Evolutionary conservation across 2,329 filamentous ascomycete species (phyloP).

Genomic region (Xylariaceae sp.): DNA sequence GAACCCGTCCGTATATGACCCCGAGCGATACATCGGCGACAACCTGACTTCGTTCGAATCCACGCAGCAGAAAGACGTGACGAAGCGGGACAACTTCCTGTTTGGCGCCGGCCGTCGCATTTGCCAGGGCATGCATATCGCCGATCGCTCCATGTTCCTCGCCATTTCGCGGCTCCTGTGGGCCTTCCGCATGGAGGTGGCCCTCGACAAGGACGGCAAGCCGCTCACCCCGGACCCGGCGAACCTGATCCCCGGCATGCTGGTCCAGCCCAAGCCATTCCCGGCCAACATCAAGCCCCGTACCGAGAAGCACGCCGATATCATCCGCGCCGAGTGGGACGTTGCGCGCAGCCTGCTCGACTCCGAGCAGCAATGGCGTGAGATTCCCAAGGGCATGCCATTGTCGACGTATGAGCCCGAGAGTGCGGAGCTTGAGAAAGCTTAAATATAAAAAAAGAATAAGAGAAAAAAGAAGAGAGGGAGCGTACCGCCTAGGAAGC

Average conservation of each 20-base stretch:
- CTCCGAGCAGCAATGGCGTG: conserved; percentile 19
- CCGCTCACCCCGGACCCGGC: conserved; percentile 6
- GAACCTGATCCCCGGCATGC: conserved; percentile 21
- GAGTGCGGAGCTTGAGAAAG: conserved; percentile 9
- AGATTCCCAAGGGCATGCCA: conserved; percentile 22
- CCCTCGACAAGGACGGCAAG: conserved; percentile 10
- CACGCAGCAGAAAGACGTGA: conserved; percentile 30
- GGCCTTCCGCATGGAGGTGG: conserved; percentile 34
- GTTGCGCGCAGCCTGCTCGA: conserved; percentile 17
- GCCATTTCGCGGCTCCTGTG: conserved; percentile 43
- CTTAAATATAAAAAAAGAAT: not conserved
- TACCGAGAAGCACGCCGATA: conserved; percentile 15
- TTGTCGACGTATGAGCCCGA: conserved; percentile 21
- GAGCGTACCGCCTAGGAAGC: not conserved
- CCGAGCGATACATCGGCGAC: conserved; percentile 31
- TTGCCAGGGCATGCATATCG: conserved; percentile 43
- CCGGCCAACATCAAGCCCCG: conserved; percentile 18
- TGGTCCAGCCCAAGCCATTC: conserved; percentile 22
- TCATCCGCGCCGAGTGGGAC: conserved; percentile 18
- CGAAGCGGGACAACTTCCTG: conserved; percentile 31
- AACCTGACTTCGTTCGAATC: conserved; percentile 30
- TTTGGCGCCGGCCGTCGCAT: conserved; percentile 36
- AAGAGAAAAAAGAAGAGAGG: not conserved
- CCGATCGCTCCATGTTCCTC: conserved; percentile 33
- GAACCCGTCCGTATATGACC: conserved; percentile 40